A percentile compares a stretch with the other conserved stretches of the same genome.
phyloP scores from a whole-genome alignment of 2,329 filamentous ascomycete genomes.

The Arthroderma sp. region DNA sequence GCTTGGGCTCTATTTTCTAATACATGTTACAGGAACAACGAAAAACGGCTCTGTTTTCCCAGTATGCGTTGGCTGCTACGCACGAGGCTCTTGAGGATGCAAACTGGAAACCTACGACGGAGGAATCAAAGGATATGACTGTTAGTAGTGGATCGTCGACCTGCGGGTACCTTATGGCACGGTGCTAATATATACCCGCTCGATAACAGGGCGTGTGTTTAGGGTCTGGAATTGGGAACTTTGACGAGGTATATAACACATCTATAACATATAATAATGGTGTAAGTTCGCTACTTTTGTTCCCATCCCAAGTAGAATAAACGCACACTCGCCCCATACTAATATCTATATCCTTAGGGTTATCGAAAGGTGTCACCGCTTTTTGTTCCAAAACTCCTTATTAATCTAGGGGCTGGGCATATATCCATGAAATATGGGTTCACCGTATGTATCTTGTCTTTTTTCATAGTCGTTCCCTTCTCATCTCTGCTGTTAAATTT shows the following conservation, averaged over 20 bases:
- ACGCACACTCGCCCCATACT: too few species aligned
- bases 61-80: conserved; percentile 79
- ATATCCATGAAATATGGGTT: conserved; percentile 88
- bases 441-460: conserved; percentile 33
- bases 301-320: too few species aligned
- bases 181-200: conserved; percentile 8
- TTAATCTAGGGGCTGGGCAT: conserved; percentile 90
- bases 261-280: conserved; percentile 62
- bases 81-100: conserved; percentile 79
- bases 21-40: conserved; percentile 45
- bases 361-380: conserved; percentile 87
- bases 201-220: conserved; percentile 65
- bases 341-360: conserved; percentile 43
- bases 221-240: conserved; percentile 88
- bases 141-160: conserved; percentile 27
- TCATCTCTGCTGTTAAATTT: not conserved
- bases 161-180: not conserved
- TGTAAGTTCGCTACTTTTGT: conserved; percentile 40
- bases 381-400: conserved; percentile 84
- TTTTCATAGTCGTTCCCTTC: not conserved
- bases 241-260: conserved; percentile 80
- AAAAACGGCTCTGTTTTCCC: conserved; percentile 80
- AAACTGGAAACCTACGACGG: conserved; percentile 53
- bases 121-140: conserved; percentile 59
- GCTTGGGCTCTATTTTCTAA: not conserved